Conservation (phyloP, 805 yeast genomes). For the Candida odintsovae region DNA sequence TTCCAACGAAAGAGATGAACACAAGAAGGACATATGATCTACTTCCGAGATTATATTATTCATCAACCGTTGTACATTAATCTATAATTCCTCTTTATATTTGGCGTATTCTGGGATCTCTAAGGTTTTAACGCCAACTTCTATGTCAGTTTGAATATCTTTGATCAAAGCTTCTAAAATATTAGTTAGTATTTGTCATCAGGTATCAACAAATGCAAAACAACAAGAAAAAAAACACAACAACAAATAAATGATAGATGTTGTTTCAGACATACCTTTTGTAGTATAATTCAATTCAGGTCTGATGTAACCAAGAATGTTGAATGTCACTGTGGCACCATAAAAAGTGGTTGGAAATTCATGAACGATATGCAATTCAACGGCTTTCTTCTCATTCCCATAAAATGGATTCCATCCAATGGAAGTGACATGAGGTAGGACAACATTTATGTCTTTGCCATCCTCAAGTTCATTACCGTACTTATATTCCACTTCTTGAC, state of each 20-base stretch:
- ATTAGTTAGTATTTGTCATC: not conserved
- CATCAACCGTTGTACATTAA: too few species aligned
- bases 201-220: not conserved
- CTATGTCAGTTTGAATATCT: constrained; percentile 78
- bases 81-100: constrained; percentile 18
- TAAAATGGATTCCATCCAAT: constrained; percentile 95
- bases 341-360: constrained; percentile 64
- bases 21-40: constrained; percentile 20
- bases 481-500: constrained; percentile 45
- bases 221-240: too few species aligned
- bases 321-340: constrained; percentile 69
- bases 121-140: constrained; percentile 52
- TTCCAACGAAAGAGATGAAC: constrained; percentile 18
- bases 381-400: constrained; percentile 72
- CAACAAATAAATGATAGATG: too few species aligned
- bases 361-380: constrained; percentile 83
- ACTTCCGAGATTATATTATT: too few species aligned
- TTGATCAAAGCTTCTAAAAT: constrained; percentile 65
- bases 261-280: constrained; percentile 28
- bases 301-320: constrained; percentile 81
- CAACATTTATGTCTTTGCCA: constrained; percentile 35
- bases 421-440: constrained; percentile 88
- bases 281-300: constrained; percentile 87
- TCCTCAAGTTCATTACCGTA: constrained; percentile 47
- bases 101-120: constrained; percentile 34